Percentiles rank a stretch among this genome's conserved stretches.
Evolutionary conservation across 1,284 basidiomycete species (phyloP).

Genomic region (Pascua guehoae): DNA sequence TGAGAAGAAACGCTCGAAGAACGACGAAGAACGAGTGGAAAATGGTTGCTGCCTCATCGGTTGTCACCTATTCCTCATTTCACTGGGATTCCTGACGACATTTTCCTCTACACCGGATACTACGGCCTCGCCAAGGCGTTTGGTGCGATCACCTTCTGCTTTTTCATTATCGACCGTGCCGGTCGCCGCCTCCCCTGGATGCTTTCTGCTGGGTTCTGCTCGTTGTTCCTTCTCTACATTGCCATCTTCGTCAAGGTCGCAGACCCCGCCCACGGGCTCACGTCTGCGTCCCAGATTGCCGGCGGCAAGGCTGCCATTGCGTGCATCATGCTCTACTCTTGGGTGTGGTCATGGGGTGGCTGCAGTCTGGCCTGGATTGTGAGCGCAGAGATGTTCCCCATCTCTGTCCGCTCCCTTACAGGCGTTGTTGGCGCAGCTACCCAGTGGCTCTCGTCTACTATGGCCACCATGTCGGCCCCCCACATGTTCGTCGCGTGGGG

Average conservation of each 20-base stretch:
- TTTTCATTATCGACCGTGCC: constrained; percentile 33
- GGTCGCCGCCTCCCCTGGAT: constrained; percentile 38
- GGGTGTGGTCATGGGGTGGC: constrained; percentile 24
- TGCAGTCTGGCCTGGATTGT: constrained; percentile 30
- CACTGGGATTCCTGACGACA: constrained; percentile 34
- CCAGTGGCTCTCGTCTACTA: constrained; percentile 34
- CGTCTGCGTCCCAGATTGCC: no score
- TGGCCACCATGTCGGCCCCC: constrained; percentile 33
- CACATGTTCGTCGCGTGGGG: constrained; percentile 11
- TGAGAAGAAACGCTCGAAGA: no score
- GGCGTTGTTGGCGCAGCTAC: constrained; percentile 26
- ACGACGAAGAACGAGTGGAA: no score
- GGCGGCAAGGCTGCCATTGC: constrained; percentile 31
- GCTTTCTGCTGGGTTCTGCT: constrained; percentile 16
- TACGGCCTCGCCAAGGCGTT: constrained; percentile 47
- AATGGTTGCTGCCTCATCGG: no score
- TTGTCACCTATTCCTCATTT: no score
- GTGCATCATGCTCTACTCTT: constrained; percentile 32
- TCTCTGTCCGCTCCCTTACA: constrained; percentile 26
- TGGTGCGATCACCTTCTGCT: constrained; percentile 24
- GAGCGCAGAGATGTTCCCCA: constrained; percentile 33
- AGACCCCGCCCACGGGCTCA: constrained; percentile 2
- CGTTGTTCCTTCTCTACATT: constrained; percentile 27
- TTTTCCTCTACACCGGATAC: constrained; percentile 46
- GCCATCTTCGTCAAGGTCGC: constrained; percentile 29